Base-by-base conservation (phyloP, 768 basidiomycete species). In the Leccinum rimulosum region DNA sequence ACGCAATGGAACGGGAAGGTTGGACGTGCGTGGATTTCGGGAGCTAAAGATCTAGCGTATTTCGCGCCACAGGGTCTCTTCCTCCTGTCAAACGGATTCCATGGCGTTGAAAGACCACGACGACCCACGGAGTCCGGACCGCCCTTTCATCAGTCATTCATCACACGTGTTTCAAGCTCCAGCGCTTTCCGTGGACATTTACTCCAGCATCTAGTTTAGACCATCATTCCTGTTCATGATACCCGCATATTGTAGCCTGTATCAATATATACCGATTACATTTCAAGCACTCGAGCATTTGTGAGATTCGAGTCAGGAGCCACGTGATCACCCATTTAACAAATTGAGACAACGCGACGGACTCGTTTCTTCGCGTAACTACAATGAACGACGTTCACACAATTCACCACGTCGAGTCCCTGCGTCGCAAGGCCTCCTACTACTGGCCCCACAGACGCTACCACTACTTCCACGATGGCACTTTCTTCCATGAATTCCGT, bases 21-120 rank as follows among this genome's bases (percentile, higher is more conserved):
- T 91, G 59, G 89, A 91, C 70, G 88, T 91, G 55, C 78, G 89
- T 55, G 89, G 89, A 55, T 91, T 91, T 72, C 76, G 88, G 64
- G 89, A 91, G 75, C 70, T 91, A 71, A 88, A 82, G 81, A 91
- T 91, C 61, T 84, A 74, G 66, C 50, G 50, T 54, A 47, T 48
- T 52, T 33, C 22, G 36, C 52, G 31, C 56, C 25, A 22, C 56
- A 7, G 12, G 35, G 48, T 36, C 53, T 48, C 51, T 43, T 17
- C 28, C n/a, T 38, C 40, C 50, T 28, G 47, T 40, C 47, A 25
- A 50, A 50, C 52, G 7, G 17, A 12, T 40, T 35, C 12, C 50
- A 60, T 33, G 53, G 61, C 57, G 25, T 47, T 61, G 45, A 31
- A 66, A 14, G 68, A 58, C 56, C 45, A 61, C 57, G 60, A 64